Evolutionary conservation across 129 eudicot genomes (phyloP).

Genomic region (Pseudognaphalium luteoalbum): DNA sequence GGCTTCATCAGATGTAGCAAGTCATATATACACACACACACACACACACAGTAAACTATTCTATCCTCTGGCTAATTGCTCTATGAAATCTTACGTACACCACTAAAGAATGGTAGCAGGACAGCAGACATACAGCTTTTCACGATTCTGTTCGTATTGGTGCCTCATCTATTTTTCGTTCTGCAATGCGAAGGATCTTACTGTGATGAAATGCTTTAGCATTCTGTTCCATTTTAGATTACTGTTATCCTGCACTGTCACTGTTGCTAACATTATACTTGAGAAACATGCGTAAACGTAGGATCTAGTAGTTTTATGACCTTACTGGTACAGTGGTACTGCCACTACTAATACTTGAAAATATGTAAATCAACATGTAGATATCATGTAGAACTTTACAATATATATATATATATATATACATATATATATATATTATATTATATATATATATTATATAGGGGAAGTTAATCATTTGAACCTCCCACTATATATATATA

Average conservation of each 20-base stretch:
- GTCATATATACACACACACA: not conserved
- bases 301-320: not conserved
- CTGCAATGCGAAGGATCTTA: not conserved
- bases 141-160: not conserved
- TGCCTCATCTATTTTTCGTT: not conserved
- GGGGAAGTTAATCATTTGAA: no score
- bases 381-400: not conserved
- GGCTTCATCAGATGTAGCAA: not conserved
- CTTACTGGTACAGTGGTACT: not conserved
- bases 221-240: not conserved
- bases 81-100: slow-evolving; percentile 1
- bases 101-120: not conserved
- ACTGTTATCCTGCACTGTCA: not conserved
- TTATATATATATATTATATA: no score
- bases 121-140: not conserved
- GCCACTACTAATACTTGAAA: not conserved
- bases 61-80: not conserved
- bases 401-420: not conserved
- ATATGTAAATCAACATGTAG: not conserved
- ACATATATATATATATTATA: no score
- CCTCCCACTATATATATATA: no score
- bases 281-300: not conserved
- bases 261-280: not conserved
- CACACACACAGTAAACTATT: not conserved
- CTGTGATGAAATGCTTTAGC: not conserved